Base-by-base conservation (phyloP, 2,329 filamentous ascomycete genomes). In the Aspergillus jensenii region DNA sequence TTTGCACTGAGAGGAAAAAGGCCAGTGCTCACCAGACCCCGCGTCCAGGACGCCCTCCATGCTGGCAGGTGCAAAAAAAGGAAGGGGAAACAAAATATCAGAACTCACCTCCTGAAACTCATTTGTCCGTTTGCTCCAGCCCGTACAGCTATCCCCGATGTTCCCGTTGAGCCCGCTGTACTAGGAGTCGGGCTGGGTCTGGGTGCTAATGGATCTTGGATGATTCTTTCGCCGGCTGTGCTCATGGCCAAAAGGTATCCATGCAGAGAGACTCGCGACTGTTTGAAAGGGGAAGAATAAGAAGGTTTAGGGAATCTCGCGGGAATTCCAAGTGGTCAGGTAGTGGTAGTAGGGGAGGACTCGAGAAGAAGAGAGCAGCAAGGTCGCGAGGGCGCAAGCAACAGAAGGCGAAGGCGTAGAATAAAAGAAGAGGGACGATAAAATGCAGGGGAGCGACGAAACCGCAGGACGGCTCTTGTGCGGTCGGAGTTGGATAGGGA, bases 91-190 rank as follows among this genome's bases (percentile, higher is more conserved):
- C 2, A 27, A 31, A 17, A 53, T 17, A 40, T 12, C 37, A 58
- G 49, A 45, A 71, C 79, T 70, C 73, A 86, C 84, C 84, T 83
- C 78, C 84, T 77, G 67, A 87, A 87, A 72, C 83, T 86, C 61
- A 83, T 77, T 65, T 84, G 81, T 56, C 78, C 76, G 57, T 64
- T 70, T 55, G 67, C 54, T 19, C 67, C 69, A 52, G 64, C 66
- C 61, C 68, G 70, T 62, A 70, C 71, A 12, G 68, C 70, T 59
- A 71, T 70, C 47, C 71, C 71, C 53, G 71, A 70, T 43, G 71
- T 74, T 51, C 68, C 72, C 60, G 71, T 73, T 45, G 71, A 72
- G 62, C 70, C 71, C 39, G 70, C 58, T 55, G 71, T 67, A 54
- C 71, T 72, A 31, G 71, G 70, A 43, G 70, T 70, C 41, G 71